Evolutionary conservation across 176 grass and related monocot genomes (phyloP).

Genomic region (Triticum monococcum): DNA sequence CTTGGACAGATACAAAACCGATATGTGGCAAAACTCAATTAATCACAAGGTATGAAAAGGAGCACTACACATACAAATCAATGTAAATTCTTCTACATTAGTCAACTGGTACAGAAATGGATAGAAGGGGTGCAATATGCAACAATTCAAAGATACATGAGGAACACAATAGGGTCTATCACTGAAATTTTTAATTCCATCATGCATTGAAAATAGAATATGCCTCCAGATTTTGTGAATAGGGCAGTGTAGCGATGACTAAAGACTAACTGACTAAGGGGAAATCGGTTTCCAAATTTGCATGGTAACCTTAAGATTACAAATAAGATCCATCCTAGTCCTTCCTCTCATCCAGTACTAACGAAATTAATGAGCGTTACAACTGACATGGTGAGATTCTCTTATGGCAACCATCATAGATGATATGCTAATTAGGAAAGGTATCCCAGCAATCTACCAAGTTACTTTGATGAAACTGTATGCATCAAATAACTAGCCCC

Average conservation of each 20-base stretch:
- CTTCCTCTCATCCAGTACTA: slow-evolving; percentile 12
- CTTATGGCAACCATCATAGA: background rate
- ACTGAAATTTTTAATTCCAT: background rate
- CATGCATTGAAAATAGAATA: slow-evolving; percentile 8
- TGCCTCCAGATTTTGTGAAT: slow-evolving; percentile 4
- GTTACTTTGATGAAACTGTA: slow-evolving; percentile 8
- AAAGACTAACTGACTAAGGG: background rate
- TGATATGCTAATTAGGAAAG: background rate
- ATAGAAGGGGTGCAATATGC: background rate
- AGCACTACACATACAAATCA: background rate
- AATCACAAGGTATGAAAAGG: background rate
- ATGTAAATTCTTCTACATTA: slow-evolving; percentile 19
- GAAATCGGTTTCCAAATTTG: background rate
- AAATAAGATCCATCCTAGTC: background rate
- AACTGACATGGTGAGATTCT: background rate
- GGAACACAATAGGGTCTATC: background rate
- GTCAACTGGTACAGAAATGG: background rate
- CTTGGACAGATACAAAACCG: slow-evolving; percentile 5
- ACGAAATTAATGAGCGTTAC: background rate
- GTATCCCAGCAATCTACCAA: background rate
- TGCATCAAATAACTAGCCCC: background rate
- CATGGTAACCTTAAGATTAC: background rate
- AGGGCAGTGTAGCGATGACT: slow-evolving; percentile 11
- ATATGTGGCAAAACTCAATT: background rate
- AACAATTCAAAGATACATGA: slow-evolving; percentile 20